A percentile compares a stretch with the other conserved stretches of the same genome.
phyloP scores from a whole-genome alignment of 345 rosid genomes.

The Pseudoturritis turrita region DNA sequence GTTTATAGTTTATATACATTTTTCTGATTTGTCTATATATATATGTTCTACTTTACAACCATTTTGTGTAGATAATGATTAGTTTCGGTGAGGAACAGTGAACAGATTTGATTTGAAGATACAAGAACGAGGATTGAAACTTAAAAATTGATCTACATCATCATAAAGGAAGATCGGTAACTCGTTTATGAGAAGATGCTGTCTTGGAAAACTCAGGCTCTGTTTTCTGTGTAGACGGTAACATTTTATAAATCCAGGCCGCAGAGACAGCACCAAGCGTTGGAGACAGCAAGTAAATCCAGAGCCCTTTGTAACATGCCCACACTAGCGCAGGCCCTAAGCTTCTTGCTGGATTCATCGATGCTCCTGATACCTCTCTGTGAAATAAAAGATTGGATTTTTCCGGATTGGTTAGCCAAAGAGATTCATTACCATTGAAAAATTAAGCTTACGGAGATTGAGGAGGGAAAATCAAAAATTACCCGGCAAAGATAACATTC shows the following conservation, averaged over 20 bases:
- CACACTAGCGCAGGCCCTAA: slow-evolving; percentile 54
- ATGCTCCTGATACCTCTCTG: slow-evolving; percentile 68
- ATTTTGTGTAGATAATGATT: not conserved
- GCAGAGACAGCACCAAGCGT: slow-evolving; percentile 46
- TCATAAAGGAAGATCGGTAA: slow-evolving; percentile 26
- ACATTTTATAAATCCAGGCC: slow-evolving; percentile 42
- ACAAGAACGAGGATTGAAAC: not conserved
- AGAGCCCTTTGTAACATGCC: slow-evolving; percentile 36
- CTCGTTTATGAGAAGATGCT: slow-evolving; percentile 39
- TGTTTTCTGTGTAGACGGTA: slow-evolving; percentile 52
- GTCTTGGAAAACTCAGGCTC: slow-evolving; percentile 48
- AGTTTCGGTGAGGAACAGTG: not conserved
- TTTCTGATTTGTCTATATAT: not conserved
- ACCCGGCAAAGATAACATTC: slow-evolving; percentile 90
- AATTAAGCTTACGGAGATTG: not conserved
- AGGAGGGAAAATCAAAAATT: not conserved
- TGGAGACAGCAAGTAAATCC: slow-evolving; percentile 48
- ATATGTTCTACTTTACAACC: not conserved
- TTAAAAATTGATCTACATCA: not conserved
- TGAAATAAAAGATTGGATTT: not conserved
- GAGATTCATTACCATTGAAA: not conserved
- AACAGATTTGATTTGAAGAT: not conserved
- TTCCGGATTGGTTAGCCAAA: not conserved
- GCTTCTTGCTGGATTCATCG: slow-evolving; percentile 76
- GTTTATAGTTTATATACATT: too few relatives aligned